Evolutionary conservation across 768 basidiomycete species (phyloP).

Genomic region (Rhodocollybia butyracea): DNA sequence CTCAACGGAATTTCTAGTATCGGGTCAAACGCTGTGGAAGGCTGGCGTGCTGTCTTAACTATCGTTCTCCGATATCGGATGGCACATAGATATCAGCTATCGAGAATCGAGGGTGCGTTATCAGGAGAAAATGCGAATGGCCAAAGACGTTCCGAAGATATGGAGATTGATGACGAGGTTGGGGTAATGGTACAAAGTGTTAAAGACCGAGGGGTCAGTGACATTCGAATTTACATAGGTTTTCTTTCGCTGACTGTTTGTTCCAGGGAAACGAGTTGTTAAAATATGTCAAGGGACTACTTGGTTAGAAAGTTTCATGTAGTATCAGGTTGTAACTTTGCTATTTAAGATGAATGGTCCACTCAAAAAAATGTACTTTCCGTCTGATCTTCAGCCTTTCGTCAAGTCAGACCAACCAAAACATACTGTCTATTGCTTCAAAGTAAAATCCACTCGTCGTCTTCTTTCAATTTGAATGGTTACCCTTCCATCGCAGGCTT

Average conservation of each 20-base stretch:
- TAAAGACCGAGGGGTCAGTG: conserved; percentile 63
- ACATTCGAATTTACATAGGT: neutral
- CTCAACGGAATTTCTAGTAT: conserved; percentile 21
- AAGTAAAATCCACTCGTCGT: too few species aligned
- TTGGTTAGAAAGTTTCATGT: conserved; percentile 40
- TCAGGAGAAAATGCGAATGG: neutral
- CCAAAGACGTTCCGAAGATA: conserved; percentile 19
- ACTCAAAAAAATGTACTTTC: too few species aligned
- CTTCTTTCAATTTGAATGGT: too few species aligned
- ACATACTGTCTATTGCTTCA: too few species aligned
- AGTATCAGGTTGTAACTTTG: too few species aligned
- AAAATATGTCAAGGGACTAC: conserved; percentile 65
- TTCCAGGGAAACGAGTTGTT: conserved; percentile 65
- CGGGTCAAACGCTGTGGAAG: conserved; percentile 45
- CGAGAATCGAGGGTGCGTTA: neutral
- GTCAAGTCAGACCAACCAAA: too few species aligned
- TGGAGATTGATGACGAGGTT: conserved; percentile 43
- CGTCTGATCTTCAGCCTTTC: too few species aligned
- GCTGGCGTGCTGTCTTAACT: conserved; percentile 78
- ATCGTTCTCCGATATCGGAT: conserved; percentile 66
- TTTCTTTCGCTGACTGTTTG: conserved; percentile 7
- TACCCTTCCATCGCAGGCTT: too few species aligned
- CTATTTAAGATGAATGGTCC: too few species aligned
- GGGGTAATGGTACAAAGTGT: conserved; percentile 77
- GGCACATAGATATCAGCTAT: conserved; percentile 43